Conservation (phyloP, 768 basidiomycete genomes). For the Phylloporus rhodoxanthus region DNA sequence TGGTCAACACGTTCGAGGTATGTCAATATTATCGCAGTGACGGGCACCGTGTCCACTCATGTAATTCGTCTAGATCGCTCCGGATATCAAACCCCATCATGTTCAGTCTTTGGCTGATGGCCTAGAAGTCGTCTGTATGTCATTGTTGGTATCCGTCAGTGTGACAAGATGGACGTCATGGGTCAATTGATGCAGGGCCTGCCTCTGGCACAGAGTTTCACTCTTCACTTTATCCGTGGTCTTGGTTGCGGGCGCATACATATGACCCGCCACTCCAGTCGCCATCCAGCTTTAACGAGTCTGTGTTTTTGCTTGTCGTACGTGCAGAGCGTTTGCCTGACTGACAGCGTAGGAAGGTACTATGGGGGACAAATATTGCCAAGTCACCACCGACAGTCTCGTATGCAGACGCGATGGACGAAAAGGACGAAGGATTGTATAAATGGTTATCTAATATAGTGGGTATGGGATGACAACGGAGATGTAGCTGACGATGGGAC, state of each 20-base stretch:
- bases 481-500: constrained; percentile 1
- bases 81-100: constrained; percentile 58
- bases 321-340: background rate
- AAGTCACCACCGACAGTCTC: constrained; percentile 67
- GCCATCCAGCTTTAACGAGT: constrained; percentile 36
- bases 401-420: constrained; percentile 68
- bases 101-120: constrained; percentile 56
- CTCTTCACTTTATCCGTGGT: constrained; percentile 81
- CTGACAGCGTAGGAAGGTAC: constrained; percentile 43
- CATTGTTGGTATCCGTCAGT: background rate
- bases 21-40: constrained; percentile 10
- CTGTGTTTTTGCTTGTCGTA: constrained; percentile 21
- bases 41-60: background rate
- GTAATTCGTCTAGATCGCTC: constrained; percentile 55
- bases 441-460: constrained; percentile 81
- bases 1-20: constrained; percentile 81
- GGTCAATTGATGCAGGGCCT: constrained; percentile 17
- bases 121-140: constrained; percentile 70
- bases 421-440: constrained; percentile 59
- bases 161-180: background rate
- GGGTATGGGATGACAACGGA: constrained; percentile 24
- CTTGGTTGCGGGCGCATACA: constrained; percentile 71
- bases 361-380: constrained; percentile 79
- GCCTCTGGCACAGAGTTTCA: constrained; percentile 44
- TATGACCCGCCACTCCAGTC: constrained; percentile 63